Evolutionary conservation across 73 alveolate genomes (phyloP), one percentile per base, ranked within the genome.

Genomic region (Stentor roeselii): DNA sequence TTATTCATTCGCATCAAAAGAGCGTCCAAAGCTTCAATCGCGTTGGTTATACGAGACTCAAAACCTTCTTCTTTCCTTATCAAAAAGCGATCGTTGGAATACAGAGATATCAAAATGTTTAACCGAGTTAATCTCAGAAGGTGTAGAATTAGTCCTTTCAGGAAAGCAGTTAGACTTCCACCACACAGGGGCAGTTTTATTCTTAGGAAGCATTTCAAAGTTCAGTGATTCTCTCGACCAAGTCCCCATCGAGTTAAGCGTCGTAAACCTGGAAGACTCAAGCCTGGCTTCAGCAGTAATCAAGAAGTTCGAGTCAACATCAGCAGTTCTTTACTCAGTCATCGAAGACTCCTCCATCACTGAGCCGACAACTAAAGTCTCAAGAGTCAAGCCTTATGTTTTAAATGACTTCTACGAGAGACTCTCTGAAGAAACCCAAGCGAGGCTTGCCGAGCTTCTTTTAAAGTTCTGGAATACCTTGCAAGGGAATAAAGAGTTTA

Each of bases 1-100:
- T 27, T 67, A 21, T 67, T 30, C 42, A 21, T 67, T 27, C 37
- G 42, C 42, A 2, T 40, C 11, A 30, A 67, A 67, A 67, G 80
- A 67, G 37, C 80, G 37, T 21, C 50, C 11, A n/a, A 67, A 67
- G 0, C 2, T 2, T 67, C 80, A 27, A 27, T 30, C 15, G 11
- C n/a, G 80, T 11, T 67, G 80, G 80, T 36, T n/a, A 67, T 67
- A 67, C 34, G 80, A 67, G 41, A 67, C 21, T 34, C n/a, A 21
- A 21, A 67, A 32, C 41, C 37, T 67, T 21, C 0, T 67, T 21
- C 0, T 67, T 11, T 36, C 80, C 37, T 40, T 67, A 21, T 15
- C 42, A 27, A 27, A 21, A 21, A 32, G 11, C 34, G 41, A n/a
- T 27, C 21, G 80, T 1, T 67, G 80, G 80, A 67, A 32, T 27